Conservation (phyloP, 116 monocot species). For the Cymodocea nodosa region DNA sequence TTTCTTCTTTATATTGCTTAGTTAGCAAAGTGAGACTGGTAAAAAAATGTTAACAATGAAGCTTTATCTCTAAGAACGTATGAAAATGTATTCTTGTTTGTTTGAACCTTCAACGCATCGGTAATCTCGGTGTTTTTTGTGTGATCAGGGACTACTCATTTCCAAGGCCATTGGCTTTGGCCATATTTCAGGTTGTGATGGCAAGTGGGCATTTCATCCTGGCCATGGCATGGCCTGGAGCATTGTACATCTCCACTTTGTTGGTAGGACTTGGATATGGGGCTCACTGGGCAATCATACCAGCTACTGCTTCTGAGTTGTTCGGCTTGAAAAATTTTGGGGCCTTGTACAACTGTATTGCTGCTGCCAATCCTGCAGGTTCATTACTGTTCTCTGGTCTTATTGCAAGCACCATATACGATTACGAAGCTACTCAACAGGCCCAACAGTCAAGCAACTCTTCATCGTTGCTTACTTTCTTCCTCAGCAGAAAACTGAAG, state of each 20-base stretch:
- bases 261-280: constrained; percentile 89
- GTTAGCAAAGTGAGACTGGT: too few relatives aligned
- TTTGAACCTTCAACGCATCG: too few relatives aligned
- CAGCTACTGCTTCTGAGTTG: constrained; percentile 70
- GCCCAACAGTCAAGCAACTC: constrained; percentile 15
- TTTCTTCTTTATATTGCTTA: too few relatives aligned
- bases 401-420: constrained; percentile 62
- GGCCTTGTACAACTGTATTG: constrained; percentile 60
- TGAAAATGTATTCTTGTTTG: too few relatives aligned
- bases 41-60: too few relatives aligned
- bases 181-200: constrained; percentile 54
- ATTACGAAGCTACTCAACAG: constrained; percentile 62
- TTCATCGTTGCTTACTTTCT: constrained; percentile 9
- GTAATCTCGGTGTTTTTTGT: neutral
- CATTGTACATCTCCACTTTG: constrained; percentile 65
- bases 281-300: constrained; percentile 87
- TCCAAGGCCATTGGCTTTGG: constrained; percentile 73
- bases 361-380: constrained; percentile 67
- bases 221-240: constrained; percentile 80
- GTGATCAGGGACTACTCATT: constrained; percentile 56
- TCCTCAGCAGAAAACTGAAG: constrained; percentile 3
- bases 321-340: constrained; percentile 65
- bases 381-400: constrained; percentile 58
- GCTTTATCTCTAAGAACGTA: too few relatives aligned
- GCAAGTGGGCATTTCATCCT: constrained; percentile 67